Evolutionary conservation across 805 yeast genomes (phyloP).

Genomic region (Yamadazyma ubonensis): DNA sequence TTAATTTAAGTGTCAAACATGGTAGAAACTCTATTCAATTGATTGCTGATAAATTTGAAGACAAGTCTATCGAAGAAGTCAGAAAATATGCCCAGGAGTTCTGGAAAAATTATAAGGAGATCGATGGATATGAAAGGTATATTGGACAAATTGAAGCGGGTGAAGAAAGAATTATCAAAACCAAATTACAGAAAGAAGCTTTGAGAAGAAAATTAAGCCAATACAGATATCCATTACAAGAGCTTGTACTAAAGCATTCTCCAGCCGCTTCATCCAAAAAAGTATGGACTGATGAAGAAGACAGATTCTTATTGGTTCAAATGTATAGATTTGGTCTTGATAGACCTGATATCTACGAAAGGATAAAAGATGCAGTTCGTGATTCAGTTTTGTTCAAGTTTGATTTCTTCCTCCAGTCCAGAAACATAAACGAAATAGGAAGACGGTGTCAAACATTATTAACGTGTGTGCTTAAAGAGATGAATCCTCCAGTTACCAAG

Average conservation of each 20-base stretch:
- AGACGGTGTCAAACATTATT: constrained; percentile 81
- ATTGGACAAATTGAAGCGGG: constrained; percentile 81
- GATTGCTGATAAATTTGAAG: constrained; percentile 79
- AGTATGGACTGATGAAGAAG: constrained; percentile 84
- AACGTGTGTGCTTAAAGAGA: constrained; percentile 70
- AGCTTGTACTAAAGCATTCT: constrained; percentile 68
- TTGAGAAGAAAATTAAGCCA: constrained; percentile 71
- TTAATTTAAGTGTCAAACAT: constrained; percentile 68
- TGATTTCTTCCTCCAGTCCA: constrained; percentile 82
- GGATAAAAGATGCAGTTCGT: constrained; percentile 71
- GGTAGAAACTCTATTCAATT: constrained; percentile 74
- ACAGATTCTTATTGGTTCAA: constrained; percentile 79
- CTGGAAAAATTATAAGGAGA: constrained; percentile 74
- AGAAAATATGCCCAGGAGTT: constrained; percentile 73
- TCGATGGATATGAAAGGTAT: constrained; percentile 88
- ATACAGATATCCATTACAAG: constrained; percentile 76
- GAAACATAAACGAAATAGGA: constrained; percentile 73
- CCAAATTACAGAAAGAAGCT: constrained; percentile 72
- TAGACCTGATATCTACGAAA: constrained; percentile 72
- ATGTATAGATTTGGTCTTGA: constrained; percentile 80
- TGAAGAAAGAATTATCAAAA: constrained; percentile 72
- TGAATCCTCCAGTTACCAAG: constrained; percentile 19
- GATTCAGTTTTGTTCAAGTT: constrained; percentile 76
- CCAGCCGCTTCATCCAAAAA: constrained; percentile 63
- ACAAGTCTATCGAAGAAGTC: constrained; percentile 78